Evolutionary conservation across 2,329 filamentous ascomycete genomes (phyloP), one percentile per base, ranked within the genome.

Genomic region (Tolypocladium pustulatum): DNA sequence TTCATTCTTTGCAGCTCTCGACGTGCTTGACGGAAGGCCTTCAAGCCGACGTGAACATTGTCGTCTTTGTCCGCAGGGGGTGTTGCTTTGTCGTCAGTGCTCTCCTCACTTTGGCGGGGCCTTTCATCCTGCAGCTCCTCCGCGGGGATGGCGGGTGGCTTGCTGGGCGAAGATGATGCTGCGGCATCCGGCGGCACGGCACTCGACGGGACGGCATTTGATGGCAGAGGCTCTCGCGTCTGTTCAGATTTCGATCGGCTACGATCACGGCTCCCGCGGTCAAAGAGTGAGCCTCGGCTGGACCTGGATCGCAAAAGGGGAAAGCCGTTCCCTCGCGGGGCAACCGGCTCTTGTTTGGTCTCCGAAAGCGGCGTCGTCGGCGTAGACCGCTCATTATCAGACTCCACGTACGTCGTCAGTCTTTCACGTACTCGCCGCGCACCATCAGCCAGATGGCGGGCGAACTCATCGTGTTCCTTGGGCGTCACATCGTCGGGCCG

Each of bases 371-470:
- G 65, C 0, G 65, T 65, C 4, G 61, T 57, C 3, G 66, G 61
- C 3, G 71, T 65, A 4, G 67, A 61, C 41, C 59, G 64, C 13
- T 78, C 77, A 61, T 73, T 77, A 41, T 90, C 85, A 3, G 80
- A 79, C 64, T 89, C 86, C 0, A 83, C 84, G 62, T 86, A 87
- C 0, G 82, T 87, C 9, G 84, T 88, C 52, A 92, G 75, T 63
- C 84, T 87, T 70, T 92, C 88, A 56, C 89, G 85, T 9, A 92
- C 87, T 1, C 86, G 82, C 36, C 83, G 82, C 58, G 88, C 84
- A 20, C 88, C 83, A 62, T 86, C 82, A 2, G 87, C 88, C 43
- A 92, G 79, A 65, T 91, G 87, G 57, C 80, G 84, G 22, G 87
- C 85, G 67, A 92, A 91, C 34, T 90, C 88, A 57, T 90, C 84